Conservation (phyloP, 148 eudicot species). For the Pharnaceum exiguum region DNA sequence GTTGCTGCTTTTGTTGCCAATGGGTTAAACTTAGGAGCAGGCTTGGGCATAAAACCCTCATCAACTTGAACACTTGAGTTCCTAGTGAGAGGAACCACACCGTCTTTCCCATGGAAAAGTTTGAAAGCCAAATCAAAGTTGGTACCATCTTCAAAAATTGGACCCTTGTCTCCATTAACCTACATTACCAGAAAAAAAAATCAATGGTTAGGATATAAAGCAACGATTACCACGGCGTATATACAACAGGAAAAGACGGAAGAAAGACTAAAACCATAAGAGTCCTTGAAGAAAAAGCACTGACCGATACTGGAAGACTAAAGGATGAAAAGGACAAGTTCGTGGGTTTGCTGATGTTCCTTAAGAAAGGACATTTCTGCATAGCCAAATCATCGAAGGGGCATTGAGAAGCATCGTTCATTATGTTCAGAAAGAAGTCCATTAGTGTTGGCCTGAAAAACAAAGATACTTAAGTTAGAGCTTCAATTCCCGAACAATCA, state of each 20-base stretch:
- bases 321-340: conserved; percentile 46
- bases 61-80: conserved; percentile 25
- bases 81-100: conserved; percentile 62
- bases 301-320: conserved; percentile 44
- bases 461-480: neutral
- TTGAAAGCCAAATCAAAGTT: conserved; percentile 69
- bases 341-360: conserved; percentile 66
- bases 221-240: neutral
- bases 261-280: neutral
- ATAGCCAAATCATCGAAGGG: conserved; percentile 45
- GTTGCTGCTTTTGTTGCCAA: conserved; percentile 70
- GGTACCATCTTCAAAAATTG: conserved; percentile 85
- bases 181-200: conserved; percentile 15
- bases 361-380: conserved; percentile 67
- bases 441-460: conserved; percentile 17
- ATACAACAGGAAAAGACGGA: neutral
- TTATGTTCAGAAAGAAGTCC: conserved; percentile 46
- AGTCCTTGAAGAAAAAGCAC: conserved; percentile 11
- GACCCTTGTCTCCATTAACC: conserved; percentile 61
- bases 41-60: conserved; percentile 19
- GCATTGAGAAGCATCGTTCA: conserved; percentile 44
- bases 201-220: neutral
- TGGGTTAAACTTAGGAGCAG: conserved; percentile 53
- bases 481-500: neutral
- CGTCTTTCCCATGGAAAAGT: conserved; percentile 75